Base-by-base conservation (phyloP, 1,284 basidiomycete species). In the Exsudoporus floridanus region DNA sequence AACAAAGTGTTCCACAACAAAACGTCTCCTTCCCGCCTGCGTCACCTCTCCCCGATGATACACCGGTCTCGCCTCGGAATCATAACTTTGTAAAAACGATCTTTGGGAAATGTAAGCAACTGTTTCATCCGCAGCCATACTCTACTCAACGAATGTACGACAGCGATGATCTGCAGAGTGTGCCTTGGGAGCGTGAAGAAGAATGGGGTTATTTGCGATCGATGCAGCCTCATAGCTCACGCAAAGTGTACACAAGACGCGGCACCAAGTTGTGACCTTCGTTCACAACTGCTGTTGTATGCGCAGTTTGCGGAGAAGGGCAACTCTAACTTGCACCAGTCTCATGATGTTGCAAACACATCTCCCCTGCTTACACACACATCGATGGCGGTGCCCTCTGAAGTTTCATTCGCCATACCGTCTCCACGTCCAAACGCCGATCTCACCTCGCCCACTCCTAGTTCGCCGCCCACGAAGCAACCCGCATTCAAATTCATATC, bases 41-140 rank as follows among this genome's bases (percentile, higher is more conserved):
- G 60, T 52, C 73, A 74, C 50, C 72, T 59, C 50, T 68, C 16
- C 54, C 60, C 7, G 78, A 81, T 33, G 76, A 73, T 49, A 80
- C 84, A 2, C 51, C 63, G 41, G 79, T 82, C 55, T 78, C 77
- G 13, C 79, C 81, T 16, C 80, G 84, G 46, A 81, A 86, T 31
- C 94, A 97, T 63, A 81, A 81, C 7, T 94, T 96, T 65, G 89
- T 96, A 41, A 94, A 92, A 74, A 96, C 92, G 3, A 89, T 88
- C 3, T 97, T 97, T 70, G 87, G 88, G 65, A 95, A 94, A 76
- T 82, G 92, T 95, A 67, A 67, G 88, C 77, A 31, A 43, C 28
- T 40, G 13, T 37, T 40, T 44, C 50, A 47, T 41, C 31, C 13
- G 35, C 19, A 5, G 8, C 18, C 19, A 18, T 30, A 49, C 25